Percentiles rank a stretch among this genome's conserved stretches.
Conservation (phyloP, 1,139 yeast genomes). For the Citeromyces hawaiiensis region DNA sequence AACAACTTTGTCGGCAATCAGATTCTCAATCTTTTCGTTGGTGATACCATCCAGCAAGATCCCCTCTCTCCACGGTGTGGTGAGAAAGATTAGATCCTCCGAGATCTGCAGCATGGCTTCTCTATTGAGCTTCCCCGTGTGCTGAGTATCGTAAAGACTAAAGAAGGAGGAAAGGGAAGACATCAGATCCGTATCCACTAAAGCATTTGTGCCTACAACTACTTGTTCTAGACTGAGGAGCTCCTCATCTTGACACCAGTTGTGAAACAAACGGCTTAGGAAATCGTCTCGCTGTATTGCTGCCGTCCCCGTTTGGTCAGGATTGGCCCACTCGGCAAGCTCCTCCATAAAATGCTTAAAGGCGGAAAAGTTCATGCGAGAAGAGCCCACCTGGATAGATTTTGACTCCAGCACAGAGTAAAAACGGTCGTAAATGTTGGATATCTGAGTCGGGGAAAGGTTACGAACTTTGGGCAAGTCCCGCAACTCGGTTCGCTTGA, state of each 20-base stretch:
- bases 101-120: constrained; percentile 77
- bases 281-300: constrained; percentile 19
- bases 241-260: constrained; percentile 10
- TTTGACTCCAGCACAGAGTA: constrained; percentile 47
- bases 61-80: constrained; percentile 76
- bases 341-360: constrained; percentile 68
- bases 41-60: constrained; percentile 45
- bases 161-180: constrained; percentile 69
- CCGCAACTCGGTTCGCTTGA: constrained; percentile 82
- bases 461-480: constrained; percentile 65
- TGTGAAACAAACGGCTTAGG: constrained; percentile 21
- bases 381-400: constrained; percentile 9
- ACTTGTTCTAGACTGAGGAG: constrained; percentile 52
- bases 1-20: constrained; percentile 47
- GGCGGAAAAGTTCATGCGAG: constrained; percentile 57
- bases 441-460: constrained; percentile 41
- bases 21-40: constrained; percentile 44
- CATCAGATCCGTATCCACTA: constrained; percentile 68
- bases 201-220: constrained; percentile 55
- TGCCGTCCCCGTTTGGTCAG: constrained; percentile 20
- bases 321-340: constrained; percentile 63
- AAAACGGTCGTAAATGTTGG: constrained; percentile 73
- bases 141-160: constrained; percentile 53
- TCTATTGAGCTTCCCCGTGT: constrained; percentile 51
- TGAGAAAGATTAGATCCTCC: constrained; percentile 72